Percentiles rank a stretch among this genome's conserved stretches.
Conservation (phyloP, 1,284 basidiomycete genomes). For the Ceratobasidium sp. region DNA sequence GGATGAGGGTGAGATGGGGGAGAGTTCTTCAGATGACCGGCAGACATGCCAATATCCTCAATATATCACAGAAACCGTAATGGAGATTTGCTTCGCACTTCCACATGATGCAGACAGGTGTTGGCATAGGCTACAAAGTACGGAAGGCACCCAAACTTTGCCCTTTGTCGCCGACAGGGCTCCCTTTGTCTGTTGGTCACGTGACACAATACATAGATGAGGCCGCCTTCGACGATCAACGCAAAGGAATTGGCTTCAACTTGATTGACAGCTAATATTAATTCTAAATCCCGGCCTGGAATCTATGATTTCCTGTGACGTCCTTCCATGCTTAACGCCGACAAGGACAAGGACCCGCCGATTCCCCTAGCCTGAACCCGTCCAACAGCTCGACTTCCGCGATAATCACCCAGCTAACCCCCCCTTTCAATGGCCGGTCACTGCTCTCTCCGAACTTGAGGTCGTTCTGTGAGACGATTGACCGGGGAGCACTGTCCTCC, state of each 20-base stretch:
- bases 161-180: conserved; percentile 13
- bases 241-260: conserved; percentile 2
- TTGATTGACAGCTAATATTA: not conserved
- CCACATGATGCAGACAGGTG: not conserved
- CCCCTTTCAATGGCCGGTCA: conserved; percentile 29
- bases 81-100: conserved; percentile 5
- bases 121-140: conserved; percentile 9
- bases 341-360: not conserved
- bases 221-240: not conserved
- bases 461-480: conserved; percentile 6
- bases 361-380: not conserved
- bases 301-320: not conserved
- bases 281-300: not conserved
- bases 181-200: conserved; percentile 26
- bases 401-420: conserved; percentile 11
- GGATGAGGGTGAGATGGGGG: conserved; percentile 30
- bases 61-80: conserved; percentile 11
- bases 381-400: conserved; percentile 17
- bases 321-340: not conserved
- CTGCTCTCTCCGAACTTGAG: conserved; percentile 7
- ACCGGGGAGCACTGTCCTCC: not conserved
- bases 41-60: conserved; percentile 18
- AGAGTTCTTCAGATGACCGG: conserved; percentile 12
- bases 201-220: not conserved
- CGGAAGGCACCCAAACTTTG: conserved; percentile 1